These are phyloP conservation scores for Haplographium delicatum DNA, from an alignment of 495 filamentous ascomycete species.

Conservation along the genomic window DNA sequence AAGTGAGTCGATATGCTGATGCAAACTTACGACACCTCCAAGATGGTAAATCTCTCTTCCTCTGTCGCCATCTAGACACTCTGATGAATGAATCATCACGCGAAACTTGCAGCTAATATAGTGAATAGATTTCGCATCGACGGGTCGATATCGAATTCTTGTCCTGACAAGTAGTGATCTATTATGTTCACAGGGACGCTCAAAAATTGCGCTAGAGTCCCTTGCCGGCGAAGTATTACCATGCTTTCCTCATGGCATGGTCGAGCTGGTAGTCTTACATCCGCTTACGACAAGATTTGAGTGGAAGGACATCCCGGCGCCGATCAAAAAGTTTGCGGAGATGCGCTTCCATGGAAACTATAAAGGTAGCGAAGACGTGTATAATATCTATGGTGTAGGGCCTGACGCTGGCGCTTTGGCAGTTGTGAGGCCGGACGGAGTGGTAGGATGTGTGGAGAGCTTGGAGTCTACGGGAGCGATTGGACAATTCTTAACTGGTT, in stretches of 20 bases:
- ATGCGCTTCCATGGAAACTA: conserved; percentile 27
- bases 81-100: neutral
- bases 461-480: neutral
- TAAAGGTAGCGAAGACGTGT: conserved; percentile 11
- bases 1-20: conserved; percentile 40
- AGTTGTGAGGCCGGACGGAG: conserved; percentile 65
- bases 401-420: conserved; percentile 49
- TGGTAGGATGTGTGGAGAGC: conserved; percentile 41
- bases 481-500: neutral
- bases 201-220: conserved; percentile 4
- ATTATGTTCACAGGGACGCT: conserved; percentile 26
- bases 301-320: conserved; percentile 26
- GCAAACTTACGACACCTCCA: conserved; percentile 40
- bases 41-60: conserved; percentile 35
- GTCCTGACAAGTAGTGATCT: conserved; percentile 36
- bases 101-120: too few relatives aligned
- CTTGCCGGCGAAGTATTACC: conserved; percentile 8
- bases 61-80: neutral
- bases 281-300: conserved; percentile 20
- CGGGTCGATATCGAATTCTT: conserved; percentile 44
- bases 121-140: conserved; percentile 39
- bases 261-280: conserved; percentile 24
- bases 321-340: conserved; percentile 20
- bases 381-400: conserved; percentile 26
- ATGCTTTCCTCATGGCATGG: conserved; percentile 13